These are phyloP conservation scores for Verticillium albo-atrum DNA, from an alignment of 2,329 filamentous ascomycete species.

Conservation along the genomic window DNA sequence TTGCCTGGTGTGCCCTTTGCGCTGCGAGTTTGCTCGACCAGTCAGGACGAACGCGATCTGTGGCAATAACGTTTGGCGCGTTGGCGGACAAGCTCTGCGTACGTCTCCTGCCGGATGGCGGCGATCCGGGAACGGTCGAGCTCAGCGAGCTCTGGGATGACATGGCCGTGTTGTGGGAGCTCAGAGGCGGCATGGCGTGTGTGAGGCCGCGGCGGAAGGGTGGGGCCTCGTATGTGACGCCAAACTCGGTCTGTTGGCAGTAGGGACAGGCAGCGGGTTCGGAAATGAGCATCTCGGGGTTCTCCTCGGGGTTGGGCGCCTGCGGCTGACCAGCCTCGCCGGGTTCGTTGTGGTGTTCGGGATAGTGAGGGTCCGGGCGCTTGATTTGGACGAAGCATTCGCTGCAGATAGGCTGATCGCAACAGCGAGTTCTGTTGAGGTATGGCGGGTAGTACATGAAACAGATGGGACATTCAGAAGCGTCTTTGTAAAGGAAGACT, in stretches of 20 bases:
- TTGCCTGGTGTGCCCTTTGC: slow-evolving; percentile 78
- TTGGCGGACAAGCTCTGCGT: slow-evolving; percentile 70
- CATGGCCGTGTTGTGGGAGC: slow-evolving; percentile 64
- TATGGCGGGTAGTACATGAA: slow-evolving; percentile 94
- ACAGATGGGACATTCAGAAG: slow-evolving; percentile 89
- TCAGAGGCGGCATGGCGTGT: slow-evolving; percentile 51
- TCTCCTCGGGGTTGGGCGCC: slow-evolving; percentile 38
- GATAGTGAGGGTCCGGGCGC: slow-evolving; percentile 82
- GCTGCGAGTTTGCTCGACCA: slow-evolving; percentile 87
- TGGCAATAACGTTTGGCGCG: slow-evolving; percentile 83
- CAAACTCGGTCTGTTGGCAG: slow-evolving; percentile 91
- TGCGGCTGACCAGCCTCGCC: slow-evolving; percentile 10
- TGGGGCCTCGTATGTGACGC: slow-evolving; percentile 89
- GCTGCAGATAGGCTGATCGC: slow-evolving; percentile 93
- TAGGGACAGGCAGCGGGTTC: slow-evolving; percentile 92
- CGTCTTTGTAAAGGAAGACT: slow-evolving; percentile 89
- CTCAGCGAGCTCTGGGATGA: slow-evolving; percentile 80
- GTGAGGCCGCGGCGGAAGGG: slow-evolving; percentile 80
- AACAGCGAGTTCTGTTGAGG: slow-evolving; percentile 90
- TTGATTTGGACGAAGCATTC: slow-evolving; percentile 99
- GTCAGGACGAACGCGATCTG: slow-evolving; percentile 86
- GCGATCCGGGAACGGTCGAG: slow-evolving; percentile 44
- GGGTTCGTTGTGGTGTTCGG: slow-evolving; percentile 64
- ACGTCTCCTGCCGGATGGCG: slow-evolving; percentile 34
- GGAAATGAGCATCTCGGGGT: slow-evolving; percentile 67